Conservation (phyloP, 208 protist species). For the Acanthamoeba triangularis region DNA sequence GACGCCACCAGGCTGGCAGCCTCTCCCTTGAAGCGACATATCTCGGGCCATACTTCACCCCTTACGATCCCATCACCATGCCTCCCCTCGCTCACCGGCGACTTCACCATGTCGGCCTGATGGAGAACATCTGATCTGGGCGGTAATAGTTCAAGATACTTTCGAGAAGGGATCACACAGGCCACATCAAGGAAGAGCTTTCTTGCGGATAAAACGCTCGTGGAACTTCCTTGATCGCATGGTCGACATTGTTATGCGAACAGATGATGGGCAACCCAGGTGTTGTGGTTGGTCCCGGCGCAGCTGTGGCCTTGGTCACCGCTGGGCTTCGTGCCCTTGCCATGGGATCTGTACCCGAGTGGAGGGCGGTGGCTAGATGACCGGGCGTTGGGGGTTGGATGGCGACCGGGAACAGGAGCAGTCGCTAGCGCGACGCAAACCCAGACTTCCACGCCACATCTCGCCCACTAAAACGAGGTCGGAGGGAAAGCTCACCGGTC, state of each 20-base stretch:
- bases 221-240: slow-evolving; percentile 37
- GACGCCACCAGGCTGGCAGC: no score
- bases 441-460: slow-evolving; percentile 6
- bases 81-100: no score
- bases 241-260: neutral
- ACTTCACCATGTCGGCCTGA: no score
- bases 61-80: no score
- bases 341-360: neutral
- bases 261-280: neutral
- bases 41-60: no score
- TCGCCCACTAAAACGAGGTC: neutral
- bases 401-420: neutral
- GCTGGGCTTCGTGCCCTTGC: neutral
- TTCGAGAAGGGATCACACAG: neutral
- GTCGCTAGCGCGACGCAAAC: slow-evolving; percentile 18
- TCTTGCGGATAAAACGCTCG: neutral
- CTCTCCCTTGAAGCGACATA: no score
- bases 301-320: neutral
- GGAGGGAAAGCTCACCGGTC: neutral
- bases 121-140: no score
- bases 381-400: neutral
- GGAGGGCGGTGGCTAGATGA: neutral
- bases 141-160: no score
- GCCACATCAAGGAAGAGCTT: neutral
- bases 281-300: no score